A percentile compares a stretch with the other conserved stretches of the same genome.
phyloP scores from a whole-genome alignment of 805 yeast genomes.

The Suhomyces canberraensis region DNA sequence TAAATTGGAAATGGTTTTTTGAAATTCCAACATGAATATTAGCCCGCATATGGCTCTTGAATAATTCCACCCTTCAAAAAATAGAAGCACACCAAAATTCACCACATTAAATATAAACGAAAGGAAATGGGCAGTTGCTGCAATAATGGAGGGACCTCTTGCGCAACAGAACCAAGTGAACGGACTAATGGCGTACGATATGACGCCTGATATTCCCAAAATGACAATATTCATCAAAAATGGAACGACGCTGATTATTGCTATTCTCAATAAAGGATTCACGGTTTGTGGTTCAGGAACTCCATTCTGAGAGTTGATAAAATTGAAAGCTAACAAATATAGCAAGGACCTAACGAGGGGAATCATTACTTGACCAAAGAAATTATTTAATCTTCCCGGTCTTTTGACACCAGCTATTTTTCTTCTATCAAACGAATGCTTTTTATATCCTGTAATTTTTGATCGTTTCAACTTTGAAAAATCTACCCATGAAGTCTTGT shows the following conservation, averaged over 20 bases:
- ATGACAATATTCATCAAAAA: conserved; percentile 36
- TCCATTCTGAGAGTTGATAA: conserved; percentile 85
- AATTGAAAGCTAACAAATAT: conserved; percentile 63
- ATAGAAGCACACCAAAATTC: conserved; percentile 34
- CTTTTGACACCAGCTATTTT: neutral
- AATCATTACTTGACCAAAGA: conserved; percentile 4
- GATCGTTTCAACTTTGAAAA: conserved; percentile 39
- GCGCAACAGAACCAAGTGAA: conserved; percentile 28
- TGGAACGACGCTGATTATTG: conserved; percentile 51
- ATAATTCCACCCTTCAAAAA: conserved; percentile 42
- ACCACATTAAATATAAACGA: conserved; percentile 33
- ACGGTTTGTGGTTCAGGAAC: conserved; percentile 42
- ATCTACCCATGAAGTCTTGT: conserved; percentile 75
- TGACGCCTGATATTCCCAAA: conserved; percentile 27
- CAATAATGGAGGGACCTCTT: conserved; percentile 34
- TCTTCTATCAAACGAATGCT: neutral
- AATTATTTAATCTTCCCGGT: conserved; percentile 2
- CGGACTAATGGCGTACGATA: conserved; percentile 40
- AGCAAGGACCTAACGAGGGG: conserved; percentile 1
- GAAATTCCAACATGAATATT: conserved; percentile 36
- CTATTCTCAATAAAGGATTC: conserved; percentile 57
- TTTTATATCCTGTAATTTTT: conserved; percentile 25
- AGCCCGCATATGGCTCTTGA: conserved; percentile 38
- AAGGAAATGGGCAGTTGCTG: conserved; percentile 37
- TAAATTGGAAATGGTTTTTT: conserved; percentile 31